Evolutionary conservation across 768 basidiomycete species (phyloP).

Genomic region (Lentinula sp.): DNA sequence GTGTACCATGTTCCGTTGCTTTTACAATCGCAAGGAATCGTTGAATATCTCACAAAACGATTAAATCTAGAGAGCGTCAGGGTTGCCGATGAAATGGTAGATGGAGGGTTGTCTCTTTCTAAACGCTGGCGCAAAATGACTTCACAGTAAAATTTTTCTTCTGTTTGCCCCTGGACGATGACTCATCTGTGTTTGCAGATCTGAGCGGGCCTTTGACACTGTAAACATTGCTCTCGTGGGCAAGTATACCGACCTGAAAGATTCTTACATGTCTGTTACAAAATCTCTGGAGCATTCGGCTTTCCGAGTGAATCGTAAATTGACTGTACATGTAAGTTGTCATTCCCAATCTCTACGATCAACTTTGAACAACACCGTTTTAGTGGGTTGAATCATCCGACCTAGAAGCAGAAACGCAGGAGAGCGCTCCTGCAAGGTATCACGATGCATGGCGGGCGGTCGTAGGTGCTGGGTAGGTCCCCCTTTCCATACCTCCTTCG

Average conservation of each 20-base stretch:
- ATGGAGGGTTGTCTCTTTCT: slow-evolving; percentile 61
- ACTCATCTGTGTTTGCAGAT: slow-evolving; percentile 38
- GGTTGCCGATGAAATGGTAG: slow-evolving; percentile 49
- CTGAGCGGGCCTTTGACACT: slow-evolving; percentile 86
- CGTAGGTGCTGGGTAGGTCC: slow-evolving; percentile 76
- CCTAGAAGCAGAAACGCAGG: slow-evolving; percentile 77
- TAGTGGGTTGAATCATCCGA: slow-evolving; percentile 97
- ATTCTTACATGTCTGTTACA: slow-evolving; percentile 97
- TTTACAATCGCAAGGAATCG: slow-evolving; percentile 87
- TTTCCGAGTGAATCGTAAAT: slow-evolving; percentile 82
- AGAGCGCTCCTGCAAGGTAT: slow-evolving; percentile 77
- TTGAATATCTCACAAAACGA: slow-evolving; percentile 75
- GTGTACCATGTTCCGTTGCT: slow-evolving; percentile 97
- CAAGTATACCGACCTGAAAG: slow-evolving; percentile 95
- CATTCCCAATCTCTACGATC: background rate
- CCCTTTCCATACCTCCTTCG: background rate
- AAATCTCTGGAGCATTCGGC: slow-evolving; percentile 97
- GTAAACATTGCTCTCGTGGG: slow-evolving; percentile 91
- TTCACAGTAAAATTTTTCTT: slow-evolving; percentile 46
- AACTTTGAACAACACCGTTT: background rate
- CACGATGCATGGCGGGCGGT: slow-evolving; percentile 95
- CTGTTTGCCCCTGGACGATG: background rate
- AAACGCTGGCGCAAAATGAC: slow-evolving; percentile 82
- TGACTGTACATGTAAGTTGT: slow-evolving; percentile 66
- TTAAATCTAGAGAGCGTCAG: slow-evolving; percentile 62